A percentile compares a stretch with the other conserved stretches of the same genome.
Conservation (phyloP, 106 monocot genomes). For the Phalaenopsis aphrodite region DNA sequence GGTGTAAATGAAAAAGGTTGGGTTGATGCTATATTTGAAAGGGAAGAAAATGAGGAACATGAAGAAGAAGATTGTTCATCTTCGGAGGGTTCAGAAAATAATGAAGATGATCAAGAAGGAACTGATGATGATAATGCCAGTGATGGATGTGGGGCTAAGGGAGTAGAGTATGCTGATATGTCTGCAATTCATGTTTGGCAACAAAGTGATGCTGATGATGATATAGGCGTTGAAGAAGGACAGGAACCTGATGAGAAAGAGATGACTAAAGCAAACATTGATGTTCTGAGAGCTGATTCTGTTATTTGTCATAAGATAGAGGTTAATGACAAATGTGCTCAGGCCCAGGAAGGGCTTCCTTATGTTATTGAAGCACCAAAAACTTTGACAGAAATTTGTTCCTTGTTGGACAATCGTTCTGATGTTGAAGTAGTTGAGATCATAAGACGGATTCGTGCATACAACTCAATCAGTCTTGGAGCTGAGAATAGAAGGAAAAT, state of each 20-base stretch:
- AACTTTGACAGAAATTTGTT: slow-evolving; percentile 44
- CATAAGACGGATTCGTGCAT: slow-evolving; percentile 77
- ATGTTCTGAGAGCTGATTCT: slow-evolving; percentile 6
- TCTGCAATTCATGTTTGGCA: slow-evolving; percentile 61
- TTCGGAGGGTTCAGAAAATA: slow-evolving; percentile 35
- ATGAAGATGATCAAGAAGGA: slow-evolving; percentile 20
- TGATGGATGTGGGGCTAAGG: slow-evolving; percentile 17
- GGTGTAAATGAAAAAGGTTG: slow-evolving; percentile 35
- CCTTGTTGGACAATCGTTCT: slow-evolving; percentile 61
- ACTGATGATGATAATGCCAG: slow-evolving; percentile 16
- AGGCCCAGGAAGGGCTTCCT: slow-evolving; percentile 41
- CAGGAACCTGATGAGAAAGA: slow-evolving; percentile 23
- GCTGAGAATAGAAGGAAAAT: slow-evolving; percentile 78
- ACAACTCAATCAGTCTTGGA: slow-evolving; percentile 70
- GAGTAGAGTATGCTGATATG: slow-evolving; percentile 21
- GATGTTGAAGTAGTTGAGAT: slow-evolving; percentile 69
- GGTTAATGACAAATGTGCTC: slow-evolving; percentile 12
- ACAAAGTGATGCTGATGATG: slow-evolving; percentile 83
- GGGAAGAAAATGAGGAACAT: slow-evolving; percentile 15
- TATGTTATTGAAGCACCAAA: slow-evolving; percentile 90
- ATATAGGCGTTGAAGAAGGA: slow-evolving; percentile 31
- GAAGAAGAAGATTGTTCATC: slow-evolving; percentile 19
- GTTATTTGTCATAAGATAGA: slow-evolving; percentile 10
- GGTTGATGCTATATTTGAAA: slow-evolving; percentile 64
- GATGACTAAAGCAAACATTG: slow-evolving; percentile 9